Base-by-base conservation (phyloP, 768 basidiomycete species). In the Serendipita sp. region DNA sequence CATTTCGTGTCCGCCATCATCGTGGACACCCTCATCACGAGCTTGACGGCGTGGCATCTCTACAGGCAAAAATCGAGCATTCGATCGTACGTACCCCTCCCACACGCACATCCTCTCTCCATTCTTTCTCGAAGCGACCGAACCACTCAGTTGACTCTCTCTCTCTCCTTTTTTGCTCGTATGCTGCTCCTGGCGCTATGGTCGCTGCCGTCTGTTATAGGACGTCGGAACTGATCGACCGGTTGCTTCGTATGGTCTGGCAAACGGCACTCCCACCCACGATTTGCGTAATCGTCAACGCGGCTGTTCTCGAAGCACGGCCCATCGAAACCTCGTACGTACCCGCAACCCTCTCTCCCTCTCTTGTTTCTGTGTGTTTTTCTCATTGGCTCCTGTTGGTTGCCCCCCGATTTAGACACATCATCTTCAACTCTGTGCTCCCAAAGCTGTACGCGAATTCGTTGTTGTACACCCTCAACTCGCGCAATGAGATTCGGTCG, bases 371-470 rank as follows among this genome's bases (percentile, higher is more conserved):
- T n/a, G n/a, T n/a, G n/a, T n/a, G n/a, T n/a, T n/a, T n/a, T n/a
- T n/a, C n/a, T n/a, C n/a, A n/a, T n/a, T n/a, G n/a, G n/a, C n/a
- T n/a, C n/a, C n/a, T n/a, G n/a, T n/a, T n/a, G n/a, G 5, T 28
- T 38, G 2, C 14, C 14, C 38, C 7, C n/a, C n/a, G n/a, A 7
- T 5, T 7, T 34, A 58, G 53, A 31, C 53, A 58, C 26, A n/a
- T 58, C 31, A 31, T 31, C 17, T 53, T 62, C 31, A 48, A 20
- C n/a, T 9, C n/a, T n/a, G 42, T 62, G 17, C 20, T 44, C 43
- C 62, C 62, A 3, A 62, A 62, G 44, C 45, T 62, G 5, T 62
- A 62, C 62, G 48, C 62, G n/a, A 11, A 50, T 30, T 62, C 62
- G 26, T 24, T 50, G 11, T 28, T 62, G 16, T 62, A 62, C 44